Evolutionary conservation across 2,329 filamentous ascomycete species (phyloP), one percentile per base, ranked within the genome.

Genomic region (Oidium heveae): DNA sequence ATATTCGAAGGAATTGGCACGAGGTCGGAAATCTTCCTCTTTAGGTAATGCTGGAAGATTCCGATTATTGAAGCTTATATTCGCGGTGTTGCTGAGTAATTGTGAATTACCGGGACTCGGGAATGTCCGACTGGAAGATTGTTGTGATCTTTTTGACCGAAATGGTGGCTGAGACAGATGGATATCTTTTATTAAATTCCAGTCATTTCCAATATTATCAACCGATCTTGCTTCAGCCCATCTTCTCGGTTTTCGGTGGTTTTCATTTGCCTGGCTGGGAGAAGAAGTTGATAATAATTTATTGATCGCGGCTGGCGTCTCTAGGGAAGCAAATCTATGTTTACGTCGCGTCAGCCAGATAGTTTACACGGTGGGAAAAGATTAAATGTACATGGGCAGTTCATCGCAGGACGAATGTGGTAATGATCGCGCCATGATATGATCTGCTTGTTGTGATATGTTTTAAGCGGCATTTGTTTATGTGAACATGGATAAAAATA

Each of bases 141-240:
- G 28, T 32, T 32, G 28, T 32, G 28, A 8, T 22, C 68, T 69
- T 16, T 68, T 68, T 12, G 68, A 32, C 37, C 12, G 13, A n/a
- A 39, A 16, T 39, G 37, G 37, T 39, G 37, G 37, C 37, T 39
- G 37, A 39, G 37, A n/a, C 13, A n/a, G 37, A n/a, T 39, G 37
- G 7, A 32, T 8, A 32, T 32, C 28, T 32, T 32, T 32, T 32
- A 52, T 71, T 37, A 82, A 79, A 37, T 86, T 89, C 88, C 89
- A 95, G 64, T 94, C 89, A 62, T 93, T 87, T 58, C 88, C 89
- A 63, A 89, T 88, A 64, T 96, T 96, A 64, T 79, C 84, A 61
- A 84, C 80, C 56, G 79, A 74, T 67, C 88, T 89, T 37, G 89
- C 89, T 63, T 94, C 83, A 39, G 89, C 82, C 89, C 89, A 96